These are phyloP conservation scores for Aureobasidium sp. DNA, from an alignment of 2,329 filamentous ascomycete genomes.

Conservation along the genomic window DNA sequence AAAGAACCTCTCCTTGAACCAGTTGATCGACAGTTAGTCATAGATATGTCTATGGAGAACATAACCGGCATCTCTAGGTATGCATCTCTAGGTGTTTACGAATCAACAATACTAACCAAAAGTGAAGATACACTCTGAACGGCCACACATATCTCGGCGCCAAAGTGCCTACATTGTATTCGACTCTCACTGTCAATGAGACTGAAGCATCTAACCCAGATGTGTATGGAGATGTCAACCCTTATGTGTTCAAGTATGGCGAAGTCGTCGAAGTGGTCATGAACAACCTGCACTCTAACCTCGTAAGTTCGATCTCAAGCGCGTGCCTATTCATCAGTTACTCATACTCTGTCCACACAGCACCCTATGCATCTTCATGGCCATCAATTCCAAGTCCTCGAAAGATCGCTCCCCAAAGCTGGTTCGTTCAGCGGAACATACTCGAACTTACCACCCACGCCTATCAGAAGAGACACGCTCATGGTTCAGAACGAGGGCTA, in stretches of 20 bases:
- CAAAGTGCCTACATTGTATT: constrained; percentile 74
- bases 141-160: constrained; percentile 66
- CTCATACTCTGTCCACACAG: not conserved
- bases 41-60: constrained; percentile 40
- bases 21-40: constrained; percentile 53
- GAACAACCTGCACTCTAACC: constrained; percentile 43
- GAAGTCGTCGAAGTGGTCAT: constrained; percentile 21
- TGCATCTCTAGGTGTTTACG: no score
- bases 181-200: constrained; percentile 53
- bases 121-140: constrained; percentile 42
- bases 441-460: constrained; percentile 17
- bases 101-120: not conserved
- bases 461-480: constrained; percentile 28
- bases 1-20: constrained; percentile 50
- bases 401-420: constrained; percentile 16
- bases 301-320: constrained; percentile 3
- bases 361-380: constrained; percentile 42
- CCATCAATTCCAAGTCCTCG: constrained; percentile 23
- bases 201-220: constrained; percentile 39
- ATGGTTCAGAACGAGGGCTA: constrained; percentile 29
- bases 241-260: constrained; percentile 41
- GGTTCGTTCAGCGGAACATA: constrained; percentile 15
- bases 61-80: constrained; percentile 56
- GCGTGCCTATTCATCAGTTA: not conserved
- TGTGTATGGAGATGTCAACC: constrained; percentile 42